phyloP scores from a whole-genome alignment of 352 stramenopile genomes.

The Plasmopara halstedii region DNA sequence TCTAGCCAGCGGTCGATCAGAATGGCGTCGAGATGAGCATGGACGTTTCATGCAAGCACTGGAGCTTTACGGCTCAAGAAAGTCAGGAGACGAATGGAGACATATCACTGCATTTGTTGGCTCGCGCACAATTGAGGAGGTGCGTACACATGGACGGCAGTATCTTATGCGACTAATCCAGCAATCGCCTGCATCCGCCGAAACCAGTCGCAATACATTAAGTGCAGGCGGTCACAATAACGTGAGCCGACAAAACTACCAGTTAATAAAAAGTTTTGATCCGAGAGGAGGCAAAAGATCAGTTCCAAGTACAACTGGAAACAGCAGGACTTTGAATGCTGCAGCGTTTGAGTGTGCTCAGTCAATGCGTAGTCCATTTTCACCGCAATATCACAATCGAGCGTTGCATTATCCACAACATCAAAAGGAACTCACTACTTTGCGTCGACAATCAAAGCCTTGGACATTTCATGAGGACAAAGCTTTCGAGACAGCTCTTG shows the following conservation, averaged over 20 bases:
- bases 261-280: conserved; percentile 3
- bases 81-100: conserved; percentile 52
- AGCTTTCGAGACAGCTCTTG: conserved; percentile 64
- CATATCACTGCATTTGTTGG: conserved; percentile 68
- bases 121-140: conserved; percentile 58
- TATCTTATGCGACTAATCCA: conserved; percentile 74
- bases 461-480: conserved; percentile 85
- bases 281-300: conserved; percentile 7
- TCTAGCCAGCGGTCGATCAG: not conserved
- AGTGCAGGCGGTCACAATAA: conserved; percentile 21
- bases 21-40: conserved; percentile 67
- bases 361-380: conserved; percentile 11
- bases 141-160: conserved; percentile 52
- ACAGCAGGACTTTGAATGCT: conserved; percentile 12
- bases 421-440: conserved; percentile 8
- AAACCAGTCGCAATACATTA: conserved; percentile 14
- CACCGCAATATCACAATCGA: conserved; percentile 11
- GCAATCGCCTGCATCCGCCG: conserved; percentile 20
- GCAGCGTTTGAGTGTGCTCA: conserved; percentile 25
- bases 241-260: conserved; percentile 21
- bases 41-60: conserved; percentile 74
- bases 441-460: conserved; percentile 28
- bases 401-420: conserved; percentile 9
- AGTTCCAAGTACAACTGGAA: not conserved
- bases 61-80: conserved; percentile 49